Evolutionary conservation across 257 asterid species (phyloP).

Genomic region (Nicotiana otophora): DNA sequence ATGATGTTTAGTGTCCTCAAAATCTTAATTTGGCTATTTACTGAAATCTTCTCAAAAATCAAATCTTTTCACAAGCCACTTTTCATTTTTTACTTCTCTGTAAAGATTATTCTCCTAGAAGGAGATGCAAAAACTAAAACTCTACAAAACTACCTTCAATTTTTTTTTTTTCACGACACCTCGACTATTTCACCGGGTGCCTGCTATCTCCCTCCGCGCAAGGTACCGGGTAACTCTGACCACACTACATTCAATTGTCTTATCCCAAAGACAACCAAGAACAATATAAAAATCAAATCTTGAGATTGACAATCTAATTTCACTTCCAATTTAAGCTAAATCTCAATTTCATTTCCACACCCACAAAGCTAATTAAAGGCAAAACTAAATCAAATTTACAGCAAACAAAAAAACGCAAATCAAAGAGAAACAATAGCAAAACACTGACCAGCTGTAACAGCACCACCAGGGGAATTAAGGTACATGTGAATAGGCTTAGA

Average conservation of each 20-base stretch:
- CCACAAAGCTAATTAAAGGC: not conserved
- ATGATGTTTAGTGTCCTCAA: too few species aligned
- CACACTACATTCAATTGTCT: not conserved
- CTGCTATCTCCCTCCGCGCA: too few species aligned
- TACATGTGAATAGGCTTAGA: conserved; percentile 90
- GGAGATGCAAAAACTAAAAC: not conserved
- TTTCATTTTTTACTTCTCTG: not conserved
- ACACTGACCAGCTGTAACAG: conserved; percentile 68
- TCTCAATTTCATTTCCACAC: not conserved
- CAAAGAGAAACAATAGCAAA: not conserved
- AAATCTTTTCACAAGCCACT: too few species aligned
- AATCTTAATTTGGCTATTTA: too few species aligned
- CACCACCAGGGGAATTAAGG: conserved; percentile 92
- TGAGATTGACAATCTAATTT: not conserved
- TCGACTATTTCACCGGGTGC: not conserved
- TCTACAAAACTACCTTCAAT: not conserved
- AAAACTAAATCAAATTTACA: not conserved
- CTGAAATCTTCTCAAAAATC: too few species aligned
- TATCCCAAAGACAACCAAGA: not conserved
- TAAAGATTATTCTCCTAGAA: not conserved
- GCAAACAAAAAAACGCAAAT: not conserved
- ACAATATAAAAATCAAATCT: not conserved
- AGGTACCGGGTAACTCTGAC: not conserved
- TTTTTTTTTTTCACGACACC: not conserved
- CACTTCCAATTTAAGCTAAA: not conserved